Conservation (phyloP, 2,329 filamentous ascomycete genomes). For the Alternaria angustiovoidea region DNA sequence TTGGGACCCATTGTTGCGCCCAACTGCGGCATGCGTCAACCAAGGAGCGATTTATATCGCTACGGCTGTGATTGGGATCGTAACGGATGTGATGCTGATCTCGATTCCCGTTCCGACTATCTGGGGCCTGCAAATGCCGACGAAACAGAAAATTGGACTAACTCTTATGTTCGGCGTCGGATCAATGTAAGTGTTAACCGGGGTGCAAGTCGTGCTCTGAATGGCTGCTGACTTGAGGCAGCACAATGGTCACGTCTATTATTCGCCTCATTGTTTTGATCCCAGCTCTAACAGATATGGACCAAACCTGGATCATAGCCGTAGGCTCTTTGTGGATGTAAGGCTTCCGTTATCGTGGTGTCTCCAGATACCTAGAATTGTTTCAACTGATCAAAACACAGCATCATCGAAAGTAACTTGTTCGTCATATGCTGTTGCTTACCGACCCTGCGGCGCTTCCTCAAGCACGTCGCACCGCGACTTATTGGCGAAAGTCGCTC, state of each 20-base stretch:
- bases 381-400: constrained; percentile 18
- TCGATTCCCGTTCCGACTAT: constrained; percentile 29
- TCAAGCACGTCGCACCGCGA: constrained; percentile 48
- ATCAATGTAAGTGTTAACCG: constrained; percentile 23
- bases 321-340: constrained; percentile 24
- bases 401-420: constrained; percentile 53
- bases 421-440: constrained; percentile 55
- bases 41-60: constrained; percentile 32
- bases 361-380: background rate
- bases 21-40: constrained; percentile 25
- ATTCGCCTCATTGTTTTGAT: constrained; percentile 23
- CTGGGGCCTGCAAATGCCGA: constrained; percentile 28
- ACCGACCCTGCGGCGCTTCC: constrained; percentile 53
- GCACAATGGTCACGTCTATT: constrained; percentile 25
- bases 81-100: constrained; percentile 30
- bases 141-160: constrained; percentile 28
- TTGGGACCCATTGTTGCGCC: constrained; percentile 26
- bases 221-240: constrained; percentile 8
- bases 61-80: constrained; percentile 28
- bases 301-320: constrained; percentile 26
- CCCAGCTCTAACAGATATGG: constrained; percentile 22
- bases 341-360: background rate
- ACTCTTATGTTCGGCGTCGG: constrained; percentile 29
- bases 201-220: background rate
- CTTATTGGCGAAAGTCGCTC: constrained; percentile 21